Evolutionary conservation across 2,329 filamentous ascomycete species (phyloP), one percentile per base, ranked within the genome.

Genomic region (Stagonosporopsis rhizophila): DNA sequence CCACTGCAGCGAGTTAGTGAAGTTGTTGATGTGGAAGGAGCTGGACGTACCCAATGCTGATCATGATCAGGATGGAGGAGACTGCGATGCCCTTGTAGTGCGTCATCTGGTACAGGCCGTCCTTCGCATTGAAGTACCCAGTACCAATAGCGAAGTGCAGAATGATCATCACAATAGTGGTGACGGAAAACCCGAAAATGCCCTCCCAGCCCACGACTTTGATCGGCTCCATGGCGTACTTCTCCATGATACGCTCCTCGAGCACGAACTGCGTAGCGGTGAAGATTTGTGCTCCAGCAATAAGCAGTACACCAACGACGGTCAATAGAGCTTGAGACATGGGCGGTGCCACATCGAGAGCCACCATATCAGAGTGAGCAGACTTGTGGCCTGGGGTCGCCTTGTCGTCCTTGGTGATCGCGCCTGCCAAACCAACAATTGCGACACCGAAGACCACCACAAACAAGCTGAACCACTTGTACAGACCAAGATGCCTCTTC

Each of bases 121-220:
- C 93, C 4, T 82, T 85, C 62, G 93, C 88, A 76, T 99, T 95
- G 75, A 98, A 99, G 73, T 93, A 93, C 38, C 95, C 94, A 49
- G 85, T 82, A 2, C 95, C 95, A 49, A 97, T 82, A 1, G 84
- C 78, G 20, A 91, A 79, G 75, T 99, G 92, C 71, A 97, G 77
- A 35, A 96, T 78, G 4, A 92, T 73, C 88, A 97, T 97, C 23
- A 84, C 87, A 4, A 92, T 61, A 5, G 92, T 73, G 0, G 95
- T 99, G 46, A 94, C 86, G 5, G 80, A 65, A 71, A 98, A 93
- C 0, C 95, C 95, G 73, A 98, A 99, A 3, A 96, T 67, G 19
- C 95, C 95, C 77, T 99, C 95, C 92, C 93, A 99, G 28, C 93
- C 94, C 27, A 99, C 95, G 19, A 97, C 92, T 68, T 88, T 88